Evolutionary conservation across 2,329 filamentous ascomycete species (phyloP).

Genomic region (Paraphaeosphaeria sporulosa): DNA sequence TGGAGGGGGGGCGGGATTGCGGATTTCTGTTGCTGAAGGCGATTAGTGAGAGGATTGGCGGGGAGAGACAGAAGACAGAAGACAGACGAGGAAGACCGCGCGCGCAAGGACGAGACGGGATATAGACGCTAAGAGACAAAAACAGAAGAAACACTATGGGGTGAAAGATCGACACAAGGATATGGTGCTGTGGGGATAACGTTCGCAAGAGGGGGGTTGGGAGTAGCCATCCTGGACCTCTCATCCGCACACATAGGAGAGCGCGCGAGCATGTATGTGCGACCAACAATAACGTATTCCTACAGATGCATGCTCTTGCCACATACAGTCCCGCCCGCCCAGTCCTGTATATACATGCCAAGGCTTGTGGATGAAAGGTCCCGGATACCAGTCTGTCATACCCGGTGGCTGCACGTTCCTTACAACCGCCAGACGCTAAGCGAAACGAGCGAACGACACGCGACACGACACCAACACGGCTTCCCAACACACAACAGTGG

Average conservation of each 20-base stretch:
- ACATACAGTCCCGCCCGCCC: constrained; percentile 30
- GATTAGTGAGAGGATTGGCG: constrained; percentile 18
- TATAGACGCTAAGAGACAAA: not conserved
- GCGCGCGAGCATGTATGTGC: constrained; percentile 21
- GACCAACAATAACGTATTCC: constrained; percentile 37
- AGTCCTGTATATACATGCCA: constrained; percentile 38
- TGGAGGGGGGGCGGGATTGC: constrained; percentile 73
- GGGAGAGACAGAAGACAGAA: constrained; percentile 9
- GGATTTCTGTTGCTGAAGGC: constrained; percentile 7
- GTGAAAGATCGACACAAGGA: constrained; percentile 6
- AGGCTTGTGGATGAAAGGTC: constrained; percentile 20
- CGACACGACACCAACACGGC: constrained; percentile 20
- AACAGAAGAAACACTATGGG: not conserved
- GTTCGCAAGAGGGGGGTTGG: not conserved
- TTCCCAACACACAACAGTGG: constrained; percentile 3
- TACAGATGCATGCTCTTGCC: constrained; percentile 27
- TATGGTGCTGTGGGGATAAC: not conserved
- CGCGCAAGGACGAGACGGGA: not conserved
- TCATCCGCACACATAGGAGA: constrained; percentile 10
- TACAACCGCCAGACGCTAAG: constrained; percentile 15
- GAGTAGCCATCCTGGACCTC: not conserved
- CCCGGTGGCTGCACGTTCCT: constrained; percentile 3
- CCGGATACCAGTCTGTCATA: not conserved
- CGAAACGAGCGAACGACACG: constrained; percentile 6
- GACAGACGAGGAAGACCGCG: not conserved